A percentile compares a stretch with the other conserved stretches of the same genome.
Evolutionary conservation across 495 filamentous ascomycete species (phyloP).

Genomic region (Xylaria nigripes): DNA sequence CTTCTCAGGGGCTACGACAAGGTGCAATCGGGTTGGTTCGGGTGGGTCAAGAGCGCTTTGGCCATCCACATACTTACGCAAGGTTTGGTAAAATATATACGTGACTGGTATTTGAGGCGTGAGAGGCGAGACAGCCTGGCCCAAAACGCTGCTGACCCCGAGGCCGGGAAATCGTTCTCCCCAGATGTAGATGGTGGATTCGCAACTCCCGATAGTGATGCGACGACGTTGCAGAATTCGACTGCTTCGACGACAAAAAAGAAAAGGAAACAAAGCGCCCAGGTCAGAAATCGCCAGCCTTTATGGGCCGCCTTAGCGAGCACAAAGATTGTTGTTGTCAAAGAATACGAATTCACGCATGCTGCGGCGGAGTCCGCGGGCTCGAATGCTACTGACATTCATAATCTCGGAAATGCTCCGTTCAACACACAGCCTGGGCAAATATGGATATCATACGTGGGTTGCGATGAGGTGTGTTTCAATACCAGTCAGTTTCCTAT

Average conservation of each 20-base stretch:
- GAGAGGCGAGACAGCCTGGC: constrained; percentile 42
- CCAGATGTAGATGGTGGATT: constrained; percentile 35
- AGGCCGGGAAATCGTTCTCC: constrained; percentile 38
- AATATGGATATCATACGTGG: constrained; percentile 82
- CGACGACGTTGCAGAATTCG: constrained; percentile 23
- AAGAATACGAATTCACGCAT: constrained; percentile 84
- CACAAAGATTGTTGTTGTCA: constrained; percentile 87
- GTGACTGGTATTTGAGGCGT: constrained; percentile 50
- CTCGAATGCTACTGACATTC: constrained; percentile 65
- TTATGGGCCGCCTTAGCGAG: constrained; percentile 91
- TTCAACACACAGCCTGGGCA: constrained; percentile 63
- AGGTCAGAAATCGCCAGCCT: constrained; percentile 81
- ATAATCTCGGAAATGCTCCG: constrained; percentile 72
- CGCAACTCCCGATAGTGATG: constrained; percentile 40
- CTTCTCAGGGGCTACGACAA: constrained; percentile 36
- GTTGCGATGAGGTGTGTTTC: constrained; percentile 74
- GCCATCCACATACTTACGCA: constrained; percentile 89
- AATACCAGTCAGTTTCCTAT: constrained; percentile 58
- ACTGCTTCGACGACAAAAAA: constrained; percentile 56
- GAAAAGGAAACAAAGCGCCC: constrained; percentile 78
- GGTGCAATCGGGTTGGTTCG: constrained; percentile 38
- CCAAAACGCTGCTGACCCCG: constrained; percentile 38
- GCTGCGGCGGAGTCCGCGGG: constrained; percentile 63
- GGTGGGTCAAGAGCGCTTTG: constrained; percentile 52
- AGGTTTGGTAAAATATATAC: constrained; percentile 55